Base-by-base conservation (phyloP, 257 asterid genomes). In the Schizonepeta tenuifolia region DNA sequence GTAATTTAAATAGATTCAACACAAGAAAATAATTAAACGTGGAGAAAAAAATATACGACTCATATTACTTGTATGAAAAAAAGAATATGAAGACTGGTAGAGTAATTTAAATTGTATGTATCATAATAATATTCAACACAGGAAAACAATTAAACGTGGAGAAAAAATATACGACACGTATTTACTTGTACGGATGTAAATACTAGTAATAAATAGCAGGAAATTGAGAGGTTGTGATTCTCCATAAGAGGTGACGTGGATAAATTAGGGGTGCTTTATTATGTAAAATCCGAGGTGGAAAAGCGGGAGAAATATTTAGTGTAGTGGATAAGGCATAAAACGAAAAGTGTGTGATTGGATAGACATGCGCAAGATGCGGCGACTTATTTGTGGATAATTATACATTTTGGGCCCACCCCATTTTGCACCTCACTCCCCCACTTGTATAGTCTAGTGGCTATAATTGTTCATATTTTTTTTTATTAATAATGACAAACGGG, bases 321-420 rank as follows among this genome's bases (percentile, higher is more conserved):
- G 55, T 31, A 71, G 60, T 71, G 76, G 76, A 71, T 71, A 71
- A 71, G 76, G 68, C 38, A 26, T 51, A 56, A 56, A 44, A 57
- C 10, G 50, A 44, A 28, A 50, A 35, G 50, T 4, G 6, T 31
- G 13, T 60, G 69, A 71, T 71, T 71, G 69, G 76, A 59, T 71
- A 47, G 51, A 47, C 11, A 6, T 43, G 59, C 75, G 47, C 12
- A 31, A 26, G 49, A 58, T 44, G 14, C 59, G 60, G 76, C 60
- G 10, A 26, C 69, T 46, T 31, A 53, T 20, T 50, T 41, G 44
- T 47, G 62, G 69, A 71, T 71, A 59, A 38, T 24, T 47, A 71
- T 71, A 43, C 43, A 69, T 55, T 11, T 17, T n/a, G 22, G 54
- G 28, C 57, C 57, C 57, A 46, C 51, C 1, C 51, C 0, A 11